Evolutionary conservation across 257 asterid genomes (phyloP).

Genomic region (Scutellaria barbata): DNA sequence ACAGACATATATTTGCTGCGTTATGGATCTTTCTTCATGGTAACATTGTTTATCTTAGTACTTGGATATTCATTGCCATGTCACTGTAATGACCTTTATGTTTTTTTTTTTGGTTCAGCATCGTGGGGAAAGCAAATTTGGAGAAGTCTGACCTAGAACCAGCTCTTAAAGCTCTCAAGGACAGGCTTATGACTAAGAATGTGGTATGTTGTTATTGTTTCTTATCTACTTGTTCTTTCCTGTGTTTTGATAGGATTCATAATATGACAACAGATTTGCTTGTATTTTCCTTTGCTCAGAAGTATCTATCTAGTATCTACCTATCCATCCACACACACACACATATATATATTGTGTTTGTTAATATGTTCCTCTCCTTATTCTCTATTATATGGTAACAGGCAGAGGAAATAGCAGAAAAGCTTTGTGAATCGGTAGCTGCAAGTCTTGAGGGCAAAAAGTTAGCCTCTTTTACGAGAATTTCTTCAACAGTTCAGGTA

Average conservation of each 20-base stretch:
- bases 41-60: background rate
- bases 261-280: constrained; percentile 11
- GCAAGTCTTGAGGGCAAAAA: constrained; percentile 96
- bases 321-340: background rate
- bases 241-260: background rate
- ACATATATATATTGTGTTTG: background rate
- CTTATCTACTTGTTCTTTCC: constrained; percentile 11
- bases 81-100: too few relatives aligned
- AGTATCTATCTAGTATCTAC: too few relatives aligned
- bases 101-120: constrained; percentile 52
- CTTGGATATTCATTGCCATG: background rate
- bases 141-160: constrained; percentile 89
- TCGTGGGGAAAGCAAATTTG: constrained; percentile 91
- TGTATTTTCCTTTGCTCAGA: background rate
- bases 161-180: constrained; percentile 94
- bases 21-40: background rate
- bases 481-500: constrained; percentile 96
- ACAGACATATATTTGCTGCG: constrained; percentile 1
- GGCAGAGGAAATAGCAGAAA: constrained; percentile 99
- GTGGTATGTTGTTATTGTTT: constrained; percentile 64
- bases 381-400: constrained; percentile 40
- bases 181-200: constrained; percentile 98
- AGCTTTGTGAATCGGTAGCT: constrained; percentile 95
- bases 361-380: background rate
- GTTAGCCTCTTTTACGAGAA: constrained; percentile 85